Conservation (phyloP, 495 filamentous ascomycete genomes). For the Podospora pseudopauciseta region DNA sequence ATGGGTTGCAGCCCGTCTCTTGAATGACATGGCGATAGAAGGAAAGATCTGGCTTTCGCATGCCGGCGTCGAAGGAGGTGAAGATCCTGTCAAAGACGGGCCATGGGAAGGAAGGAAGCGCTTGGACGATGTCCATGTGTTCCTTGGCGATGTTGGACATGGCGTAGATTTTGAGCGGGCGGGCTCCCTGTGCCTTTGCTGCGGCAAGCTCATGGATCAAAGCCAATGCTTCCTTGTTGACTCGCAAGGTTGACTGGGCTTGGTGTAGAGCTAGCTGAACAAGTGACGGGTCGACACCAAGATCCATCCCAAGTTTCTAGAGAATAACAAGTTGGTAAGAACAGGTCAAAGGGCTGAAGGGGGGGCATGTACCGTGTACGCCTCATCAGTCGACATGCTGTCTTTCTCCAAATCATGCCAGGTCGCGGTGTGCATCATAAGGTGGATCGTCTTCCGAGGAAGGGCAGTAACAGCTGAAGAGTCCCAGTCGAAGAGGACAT, state of each 20-base stretch:
- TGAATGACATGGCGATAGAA: slow-evolving; percentile 25
- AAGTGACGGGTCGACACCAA: not conserved
- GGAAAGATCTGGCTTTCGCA: slow-evolving; percentile 30
- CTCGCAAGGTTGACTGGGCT: slow-evolving; percentile 1
- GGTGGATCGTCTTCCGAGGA: not conserved
- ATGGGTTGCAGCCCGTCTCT: slow-evolving; percentile 16
- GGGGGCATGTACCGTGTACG: not conserved
- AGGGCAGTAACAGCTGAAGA: not conserved
- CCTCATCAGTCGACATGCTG: not conserved
- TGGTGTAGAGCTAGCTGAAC: not conserved
- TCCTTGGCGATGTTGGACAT: slow-evolving; percentile 7
- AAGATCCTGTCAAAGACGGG: slow-evolving; percentile 21
- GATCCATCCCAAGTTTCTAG: not conserved
- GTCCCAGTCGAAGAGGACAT: slow-evolving; percentile 3
- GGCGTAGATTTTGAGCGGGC: not conserved
- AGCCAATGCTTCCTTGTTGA: not conserved
- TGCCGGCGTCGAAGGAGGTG: slow-evolving; percentile 19
- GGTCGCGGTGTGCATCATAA: not conserved
- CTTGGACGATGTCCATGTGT: not conserved
- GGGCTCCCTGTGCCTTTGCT: not conserved
- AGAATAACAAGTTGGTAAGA: not conserved
- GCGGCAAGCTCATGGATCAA: not conserved
- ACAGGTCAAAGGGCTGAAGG: too few species aligned
- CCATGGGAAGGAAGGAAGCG: slow-evolving; percentile 19
- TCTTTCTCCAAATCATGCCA: not conserved